A percentile compares a stretch with the other conserved stretches of the same genome.
phyloP scores from a whole-genome alignment of 306 rosid species.

The Albizia julibrissin region DNA sequence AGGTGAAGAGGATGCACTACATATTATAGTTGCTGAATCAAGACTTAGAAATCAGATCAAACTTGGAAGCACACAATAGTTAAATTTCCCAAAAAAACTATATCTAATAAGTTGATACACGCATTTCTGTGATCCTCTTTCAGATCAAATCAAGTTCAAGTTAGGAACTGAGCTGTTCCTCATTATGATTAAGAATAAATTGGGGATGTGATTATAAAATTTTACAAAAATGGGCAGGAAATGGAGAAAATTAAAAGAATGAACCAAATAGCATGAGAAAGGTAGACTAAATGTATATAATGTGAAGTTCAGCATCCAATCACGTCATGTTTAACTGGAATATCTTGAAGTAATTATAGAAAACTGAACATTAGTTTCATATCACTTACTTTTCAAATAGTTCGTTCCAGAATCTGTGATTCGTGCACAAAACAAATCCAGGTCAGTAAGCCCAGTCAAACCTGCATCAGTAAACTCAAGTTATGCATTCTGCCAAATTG shows the following conservation, averaged over 20 bases:
- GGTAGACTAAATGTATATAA: not conserved
- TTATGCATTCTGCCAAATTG: not conserved
- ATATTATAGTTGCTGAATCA: not conserved
- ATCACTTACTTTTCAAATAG: constrained; percentile 54
- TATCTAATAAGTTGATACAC: not conserved
- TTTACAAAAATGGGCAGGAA: not conserved
- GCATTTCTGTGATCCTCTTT: not conserved
- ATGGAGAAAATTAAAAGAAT: not conserved
- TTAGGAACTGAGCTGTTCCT: not conserved
- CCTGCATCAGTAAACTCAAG: constrained; percentile 41
- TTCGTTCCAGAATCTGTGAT: constrained; percentile 71
- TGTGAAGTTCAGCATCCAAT: not conserved
- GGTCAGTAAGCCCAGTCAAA: constrained; percentile 62
- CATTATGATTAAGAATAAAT: not conserved
- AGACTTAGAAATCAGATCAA: not conserved
- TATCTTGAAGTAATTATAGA: not conserved
- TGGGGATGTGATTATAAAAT: not conserved
- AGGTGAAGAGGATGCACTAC: not conserved
- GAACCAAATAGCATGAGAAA: not conserved
- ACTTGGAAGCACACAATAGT: not conserved
- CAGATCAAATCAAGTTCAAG: not conserved
- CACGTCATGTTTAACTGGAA: not conserved
- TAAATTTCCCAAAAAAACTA: not conserved
- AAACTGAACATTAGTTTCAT: not conserved
- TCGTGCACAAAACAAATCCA: constrained; percentile 74